Evolutionary conservation across 805 yeast genomes (phyloP).

Genomic region (Saccharomyces eubayanus): DNA sequence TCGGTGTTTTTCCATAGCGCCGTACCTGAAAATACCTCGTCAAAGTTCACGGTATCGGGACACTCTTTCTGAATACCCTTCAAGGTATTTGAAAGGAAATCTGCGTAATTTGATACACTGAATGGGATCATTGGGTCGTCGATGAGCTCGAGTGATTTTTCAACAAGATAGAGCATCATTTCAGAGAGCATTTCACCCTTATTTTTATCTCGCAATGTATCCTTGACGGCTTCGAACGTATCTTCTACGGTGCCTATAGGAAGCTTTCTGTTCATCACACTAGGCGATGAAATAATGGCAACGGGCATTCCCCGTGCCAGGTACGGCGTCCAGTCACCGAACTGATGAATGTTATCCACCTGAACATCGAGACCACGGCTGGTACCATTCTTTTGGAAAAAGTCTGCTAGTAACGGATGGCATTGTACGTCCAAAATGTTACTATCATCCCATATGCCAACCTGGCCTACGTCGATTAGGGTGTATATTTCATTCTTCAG

Average conservation of each 20-base stretch:
- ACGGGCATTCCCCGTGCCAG: slow-evolving; percentile 47
- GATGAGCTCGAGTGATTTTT: slow-evolving; percentile 47
- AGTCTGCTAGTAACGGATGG: slow-evolving; percentile 53
- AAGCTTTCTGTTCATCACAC: slow-evolving; percentile 32
- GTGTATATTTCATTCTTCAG: slow-evolving; percentile 55
- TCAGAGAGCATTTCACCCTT: slow-evolving; percentile 44
- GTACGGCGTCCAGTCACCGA: slow-evolving; percentile 65
- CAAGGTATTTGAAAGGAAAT: slow-evolving; percentile 36
- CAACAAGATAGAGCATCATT: slow-evolving; percentile 48
- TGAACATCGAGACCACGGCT: slow-evolving; percentile 20
- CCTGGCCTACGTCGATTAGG: slow-evolving; percentile 57
- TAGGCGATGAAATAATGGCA: slow-evolving; percentile 19
- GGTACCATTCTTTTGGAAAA: slow-evolving; percentile 29
- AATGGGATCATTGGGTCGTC: slow-evolving; percentile 75
- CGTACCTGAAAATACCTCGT: slow-evolving; percentile 25
- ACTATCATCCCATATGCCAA: slow-evolving; percentile 44
- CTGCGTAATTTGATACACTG: slow-evolving; percentile 42
- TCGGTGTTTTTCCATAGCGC: slow-evolving; percentile 38
- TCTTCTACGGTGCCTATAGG: slow-evolving; percentile 63
- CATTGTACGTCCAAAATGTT: slow-evolving; percentile 46
- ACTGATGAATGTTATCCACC: slow-evolving; percentile 30
- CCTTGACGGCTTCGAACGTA: slow-evolving; percentile 46
- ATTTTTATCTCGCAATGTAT: slow-evolving; percentile 37
- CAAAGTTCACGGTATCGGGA: slow-evolving; percentile 22
- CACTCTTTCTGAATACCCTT: slow-evolving; percentile 36